Conservation (phyloP, 2,329 filamentous ascomycete genomes). For the Nemania sp. region DNA sequence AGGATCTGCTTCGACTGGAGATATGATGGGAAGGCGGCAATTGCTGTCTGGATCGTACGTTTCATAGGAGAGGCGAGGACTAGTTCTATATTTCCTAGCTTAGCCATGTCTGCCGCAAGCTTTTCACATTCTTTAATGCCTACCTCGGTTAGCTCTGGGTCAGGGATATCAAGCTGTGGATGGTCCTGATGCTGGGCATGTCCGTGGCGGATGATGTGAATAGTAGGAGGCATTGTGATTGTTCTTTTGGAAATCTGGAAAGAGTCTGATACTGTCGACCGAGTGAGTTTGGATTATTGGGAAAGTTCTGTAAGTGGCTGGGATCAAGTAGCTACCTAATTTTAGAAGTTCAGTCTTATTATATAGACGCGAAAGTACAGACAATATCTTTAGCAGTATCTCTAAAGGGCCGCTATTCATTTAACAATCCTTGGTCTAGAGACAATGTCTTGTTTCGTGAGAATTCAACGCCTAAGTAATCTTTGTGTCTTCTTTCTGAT, state of each 20-base stretch:
- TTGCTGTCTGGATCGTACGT: slow-evolving; percentile 29
- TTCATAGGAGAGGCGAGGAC: slow-evolving; percentile 25
- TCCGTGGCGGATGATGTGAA: slow-evolving; percentile 29
- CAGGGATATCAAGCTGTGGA: not conserved
- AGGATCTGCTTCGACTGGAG: not conserved
- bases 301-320: not conserved
- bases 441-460: no score
- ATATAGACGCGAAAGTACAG: no score
- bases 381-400: no score
- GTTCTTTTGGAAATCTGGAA: not conserved
- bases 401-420: no score
- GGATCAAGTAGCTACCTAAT: no score
- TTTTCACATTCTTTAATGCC: slow-evolving; percentile 12
- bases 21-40: slow-evolving; percentile 9
- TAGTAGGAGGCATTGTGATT: slow-evolving; percentile 21
- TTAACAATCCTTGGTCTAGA: no score
- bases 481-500: no score
- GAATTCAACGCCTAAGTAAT: no score
- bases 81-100: not conserved
- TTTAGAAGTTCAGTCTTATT: no score
- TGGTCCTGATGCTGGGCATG: slow-evolving; percentile 4
- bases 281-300: not conserved
- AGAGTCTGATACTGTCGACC: not conserved
- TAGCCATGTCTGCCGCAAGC: slow-evolving; percentile 1
- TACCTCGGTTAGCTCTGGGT: slow-evolving; percentile 7